A percentile compares a stretch with the other conserved stretches of the same genome.
phyloP scores from a whole-genome alignment of 441 rosid species.

The Jatropha multifida region DNA sequence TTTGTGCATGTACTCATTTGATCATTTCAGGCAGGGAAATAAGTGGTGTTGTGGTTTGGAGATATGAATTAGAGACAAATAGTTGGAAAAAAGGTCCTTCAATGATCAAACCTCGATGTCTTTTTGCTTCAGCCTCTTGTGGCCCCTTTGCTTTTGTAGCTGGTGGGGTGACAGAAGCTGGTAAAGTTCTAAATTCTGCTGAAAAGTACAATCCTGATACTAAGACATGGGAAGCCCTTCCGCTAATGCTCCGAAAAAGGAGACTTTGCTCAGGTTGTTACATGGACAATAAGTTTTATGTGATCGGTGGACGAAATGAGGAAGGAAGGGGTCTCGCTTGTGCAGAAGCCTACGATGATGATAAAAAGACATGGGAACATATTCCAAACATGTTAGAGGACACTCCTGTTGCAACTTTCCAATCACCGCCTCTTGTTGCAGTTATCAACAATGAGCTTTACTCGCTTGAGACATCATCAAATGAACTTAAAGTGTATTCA shows the following conservation, averaged over 20 bases:
- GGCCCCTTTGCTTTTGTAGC: constrained; percentile 68
- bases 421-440: constrained; percentile 85
- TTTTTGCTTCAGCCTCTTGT: constrained; percentile 76
- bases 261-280: constrained; percentile 71
- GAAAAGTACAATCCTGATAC: constrained; percentile 68
- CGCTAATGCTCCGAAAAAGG: constrained; percentile 46
- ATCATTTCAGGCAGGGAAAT: constrained; percentile 72
- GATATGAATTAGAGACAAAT: constrained; percentile 67
- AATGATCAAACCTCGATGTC: constrained; percentile 66
- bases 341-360: constrained; percentile 69
- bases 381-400: constrained; percentile 63
- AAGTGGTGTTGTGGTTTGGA: constrained; percentile 62
- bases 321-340: constrained; percentile 48
- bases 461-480: constrained; percentile 66
- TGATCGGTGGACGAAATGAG: constrained; percentile 71
- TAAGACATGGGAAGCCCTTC: constrained; percentile 68
- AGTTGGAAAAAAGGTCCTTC: constrained; percentile 76
- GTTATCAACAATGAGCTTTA: constrained; percentile 72
- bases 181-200: constrained; percentile 47
- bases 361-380: constrained; percentile 52
- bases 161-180: constrained; percentile 55
- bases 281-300: constrained; percentile 74
- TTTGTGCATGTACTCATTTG: constrained; percentile 80
- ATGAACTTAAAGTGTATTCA: constrained; percentile 58
- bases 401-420: constrained; percentile 44